These are phyloP conservation scores for Lipomyces spencermartinsiae DNA, from an alignment of 805 yeast species.

Conservation along the genomic window DNA sequence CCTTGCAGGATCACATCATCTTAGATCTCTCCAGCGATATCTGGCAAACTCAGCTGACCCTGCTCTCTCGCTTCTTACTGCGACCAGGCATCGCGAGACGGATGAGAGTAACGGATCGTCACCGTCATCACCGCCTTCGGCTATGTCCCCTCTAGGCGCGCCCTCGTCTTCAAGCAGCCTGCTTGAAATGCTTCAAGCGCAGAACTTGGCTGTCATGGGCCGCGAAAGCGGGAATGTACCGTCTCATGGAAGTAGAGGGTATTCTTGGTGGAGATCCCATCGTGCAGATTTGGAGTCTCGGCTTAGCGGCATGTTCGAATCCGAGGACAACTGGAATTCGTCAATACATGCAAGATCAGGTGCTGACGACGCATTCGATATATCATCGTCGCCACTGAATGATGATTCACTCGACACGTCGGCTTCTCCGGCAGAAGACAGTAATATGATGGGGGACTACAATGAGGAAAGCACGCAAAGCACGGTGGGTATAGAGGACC, in stretches of 20 bases:
- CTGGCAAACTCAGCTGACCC: conserved; percentile 10
- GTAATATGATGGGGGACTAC: neutral
- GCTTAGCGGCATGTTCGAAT: neutral
- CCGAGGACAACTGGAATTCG: neutral
- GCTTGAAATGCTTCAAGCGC: conserved; percentile 5
- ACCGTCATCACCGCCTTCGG: conserved; percentile 13
- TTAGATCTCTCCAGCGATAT: conserved; percentile 1
- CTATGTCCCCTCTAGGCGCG: neutral
- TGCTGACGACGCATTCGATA: conserved; percentile 7
- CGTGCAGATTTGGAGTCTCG: neutral
- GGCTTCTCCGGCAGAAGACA: conserved; percentile 1
- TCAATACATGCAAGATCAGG: neutral
- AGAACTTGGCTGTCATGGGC: conserved; percentile 3
- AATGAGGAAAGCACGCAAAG: conserved; percentile 1
- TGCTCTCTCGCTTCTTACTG: conserved; percentile 3
- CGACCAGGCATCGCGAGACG: conserved; percentile 8
- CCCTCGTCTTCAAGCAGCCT: conserved; percentile 12
- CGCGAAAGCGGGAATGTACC: conserved; percentile 2
- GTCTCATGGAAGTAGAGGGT: conserved; percentile 5
- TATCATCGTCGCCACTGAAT: neutral
- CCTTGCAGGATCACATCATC: neutral
- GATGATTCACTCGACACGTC: neutral
- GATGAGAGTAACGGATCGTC: conserved; percentile 9
- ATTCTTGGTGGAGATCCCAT: conserved; percentile 2
- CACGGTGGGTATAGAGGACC: neutral